A percentile compares a stretch with the other conserved stretches of the same genome.
Conservation (phyloP, 1,284 basidiomycete species). For the Polyporus tsugae region DNA sequence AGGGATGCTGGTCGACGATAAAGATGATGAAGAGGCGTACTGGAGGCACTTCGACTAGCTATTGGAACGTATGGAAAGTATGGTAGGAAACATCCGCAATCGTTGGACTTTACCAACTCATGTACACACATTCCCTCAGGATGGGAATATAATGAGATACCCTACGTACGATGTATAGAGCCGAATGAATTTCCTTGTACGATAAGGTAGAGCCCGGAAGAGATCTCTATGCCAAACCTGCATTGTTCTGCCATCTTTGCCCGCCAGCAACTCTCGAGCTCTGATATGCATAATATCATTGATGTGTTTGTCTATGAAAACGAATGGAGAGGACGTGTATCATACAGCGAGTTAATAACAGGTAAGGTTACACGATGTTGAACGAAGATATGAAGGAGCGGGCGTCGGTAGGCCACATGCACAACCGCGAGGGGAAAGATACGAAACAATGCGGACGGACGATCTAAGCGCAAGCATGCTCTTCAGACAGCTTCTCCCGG, state of each 20-base stretch:
- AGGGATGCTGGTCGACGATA: neutral
- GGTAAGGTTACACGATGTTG: slow-evolving; percentile 18
- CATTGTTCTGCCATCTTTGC: too few relatives aligned
- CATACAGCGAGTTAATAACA: neutral
- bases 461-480: neutral
- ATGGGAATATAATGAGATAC: neutral
- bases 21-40: neutral
- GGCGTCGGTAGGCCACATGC: neutral
- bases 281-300: neutral
- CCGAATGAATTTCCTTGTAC: too few relatives aligned
- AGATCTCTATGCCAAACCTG: too few relatives aligned
- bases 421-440: neutral
- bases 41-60: neutral
- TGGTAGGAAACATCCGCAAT: neutral
- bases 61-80: neutral
- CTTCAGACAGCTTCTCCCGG: slow-evolving; percentile 18
- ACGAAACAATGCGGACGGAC: neutral
- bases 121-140: neutral
- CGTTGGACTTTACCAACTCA: neutral
- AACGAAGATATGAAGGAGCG: slow-evolving; percentile 3
- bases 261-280: too few relatives aligned
- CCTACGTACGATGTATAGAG: neutral
- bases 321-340: neutral
- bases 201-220: too few relatives aligned
- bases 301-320: neutral